Percentiles rank a stretch among this genome's conserved stretches.
These are phyloP conservation scores for Talaromyces sp. DNA, from an alignment of 2,329 filamentous ascomycete genomes.

Conservation along the genomic window DNA sequence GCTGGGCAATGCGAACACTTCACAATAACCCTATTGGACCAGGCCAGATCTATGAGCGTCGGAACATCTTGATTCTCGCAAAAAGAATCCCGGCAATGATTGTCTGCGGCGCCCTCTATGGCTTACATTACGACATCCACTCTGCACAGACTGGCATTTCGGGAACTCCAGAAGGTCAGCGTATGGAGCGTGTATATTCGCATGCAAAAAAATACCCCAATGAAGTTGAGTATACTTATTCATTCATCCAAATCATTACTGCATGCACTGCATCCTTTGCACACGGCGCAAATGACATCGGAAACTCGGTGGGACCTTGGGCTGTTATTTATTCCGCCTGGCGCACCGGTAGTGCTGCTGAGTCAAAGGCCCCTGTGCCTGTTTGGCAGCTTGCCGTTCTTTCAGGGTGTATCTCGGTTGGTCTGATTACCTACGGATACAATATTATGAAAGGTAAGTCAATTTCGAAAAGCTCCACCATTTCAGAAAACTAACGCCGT, in stretches of 20 bases:
- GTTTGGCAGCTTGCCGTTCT: constrained; percentile 52
- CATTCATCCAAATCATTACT: constrained; percentile 52
- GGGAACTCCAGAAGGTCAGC: constrained; percentile 65
- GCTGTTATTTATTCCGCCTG: constrained; percentile 66
- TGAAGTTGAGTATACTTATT: constrained; percentile 61
- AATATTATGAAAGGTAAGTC: constrained; percentile 74
- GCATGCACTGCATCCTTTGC: constrained; percentile 50
- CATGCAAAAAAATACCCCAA: constrained; percentile 62
- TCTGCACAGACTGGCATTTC: constrained; percentile 65
- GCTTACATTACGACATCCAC: constrained; percentile 78
- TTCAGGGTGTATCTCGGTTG: constrained; percentile 25
- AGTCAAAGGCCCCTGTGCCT: constrained; percentile 59
- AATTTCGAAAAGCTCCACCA: constrained; percentile 7
- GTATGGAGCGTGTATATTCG: constrained; percentile 34
- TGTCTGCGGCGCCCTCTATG: constrained; percentile 63
- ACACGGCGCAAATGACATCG: constrained; percentile 73
- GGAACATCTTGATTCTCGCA: constrained; percentile 61
- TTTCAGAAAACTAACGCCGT: constrained; percentile 17
- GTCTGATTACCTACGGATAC: constrained; percentile 71
- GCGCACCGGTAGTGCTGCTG: constrained; percentile 56
- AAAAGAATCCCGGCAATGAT: constrained; percentile 68
- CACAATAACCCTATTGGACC: constrained; percentile 68
- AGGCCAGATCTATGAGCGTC: constrained; percentile 68
- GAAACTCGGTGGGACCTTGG: constrained; percentile 66
- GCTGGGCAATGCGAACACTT: constrained; percentile 76